Percentiles rank a stretch among this genome's conserved stretches.
Evolutionary conservation across 208 protist genomes (phyloP).

Genomic region (Balamuthia mandrillaris): DNA sequence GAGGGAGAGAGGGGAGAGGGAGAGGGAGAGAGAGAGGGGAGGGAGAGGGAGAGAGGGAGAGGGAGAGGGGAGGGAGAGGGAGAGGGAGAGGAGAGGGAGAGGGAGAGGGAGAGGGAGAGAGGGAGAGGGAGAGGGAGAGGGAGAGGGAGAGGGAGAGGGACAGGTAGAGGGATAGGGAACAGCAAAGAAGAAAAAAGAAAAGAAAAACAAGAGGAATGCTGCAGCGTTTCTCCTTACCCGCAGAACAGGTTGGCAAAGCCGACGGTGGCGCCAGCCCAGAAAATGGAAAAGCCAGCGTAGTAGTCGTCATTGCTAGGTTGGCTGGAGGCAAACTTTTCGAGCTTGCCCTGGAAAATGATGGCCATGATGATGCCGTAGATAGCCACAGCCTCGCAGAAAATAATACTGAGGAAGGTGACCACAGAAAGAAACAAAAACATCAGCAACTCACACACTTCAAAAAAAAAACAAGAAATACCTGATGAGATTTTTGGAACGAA

Average conservation of each 20-base stretch:
- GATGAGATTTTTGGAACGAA: constrained; percentile 75
- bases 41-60: not conserved
- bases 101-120: not conserved
- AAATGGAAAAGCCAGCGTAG: constrained; percentile 83
- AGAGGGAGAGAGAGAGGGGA: not conserved
- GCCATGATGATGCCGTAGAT: constrained; percentile 98
- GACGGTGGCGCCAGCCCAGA: constrained; percentile 88
- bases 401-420: constrained; percentile 84
- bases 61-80: not conserved
- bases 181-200: not conserved
- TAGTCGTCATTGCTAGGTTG: not conserved
- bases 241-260: constrained; percentile 92
- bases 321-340: constrained; percentile 4
- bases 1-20: not conserved
- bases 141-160: not conserved
- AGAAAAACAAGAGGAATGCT: not conserved
- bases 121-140: not conserved
- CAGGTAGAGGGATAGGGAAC: not conserved
- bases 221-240: constrained; percentile 63
- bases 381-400: constrained; percentile 98
- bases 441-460: not conserved
- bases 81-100: not conserved
- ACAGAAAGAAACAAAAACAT: not conserved
- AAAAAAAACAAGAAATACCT: constrained; percentile 36
- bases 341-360: constrained; percentile 93